Evolutionary conservation across 1,284 basidiomycete species (phyloP).

Genomic region (Leccinum huronense): DNA sequence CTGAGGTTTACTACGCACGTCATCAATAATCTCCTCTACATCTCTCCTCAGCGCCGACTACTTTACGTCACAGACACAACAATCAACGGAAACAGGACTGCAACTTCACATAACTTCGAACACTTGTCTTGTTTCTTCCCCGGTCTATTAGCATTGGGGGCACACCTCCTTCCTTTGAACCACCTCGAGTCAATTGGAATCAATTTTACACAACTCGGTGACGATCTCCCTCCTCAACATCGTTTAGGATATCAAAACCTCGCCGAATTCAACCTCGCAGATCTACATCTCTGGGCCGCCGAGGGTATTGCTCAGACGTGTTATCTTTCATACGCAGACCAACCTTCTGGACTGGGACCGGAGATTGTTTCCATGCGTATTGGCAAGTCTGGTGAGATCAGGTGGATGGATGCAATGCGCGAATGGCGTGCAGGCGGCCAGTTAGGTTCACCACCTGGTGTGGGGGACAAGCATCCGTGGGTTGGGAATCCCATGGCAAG

Average conservation of each 20-base stretch:
- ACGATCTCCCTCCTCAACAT: conserved; percentile 38
- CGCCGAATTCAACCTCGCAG: conserved; percentile 44
- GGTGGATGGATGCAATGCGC: conserved; percentile 55
- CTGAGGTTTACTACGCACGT: conserved; percentile 59
- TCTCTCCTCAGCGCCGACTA: conserved; percentile 62
- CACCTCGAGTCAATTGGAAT: conserved; percentile 46
- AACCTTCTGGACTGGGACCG: conserved; percentile 58
- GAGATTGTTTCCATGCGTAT: conserved; percentile 52
- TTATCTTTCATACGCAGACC: conserved; percentile 64
- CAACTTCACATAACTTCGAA: conserved; percentile 58
- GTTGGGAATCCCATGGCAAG: conserved; percentile 25
- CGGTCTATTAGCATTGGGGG: conserved; percentile 73
- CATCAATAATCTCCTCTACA: conserved; percentile 61
- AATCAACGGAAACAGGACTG: conserved; percentile 29
- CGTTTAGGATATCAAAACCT: conserved; percentile 39
- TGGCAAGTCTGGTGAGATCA: conserved; percentile 31
- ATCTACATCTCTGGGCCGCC: conserved; percentile 65
- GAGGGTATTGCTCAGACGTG: conserved; percentile 68
- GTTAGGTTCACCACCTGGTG: conserved; percentile 52
- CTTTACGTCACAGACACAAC: conserved; percentile 67
- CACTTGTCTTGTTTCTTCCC: conserved; percentile 80
- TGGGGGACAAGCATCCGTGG: conserved; percentile 40
- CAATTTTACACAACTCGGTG: conserved; percentile 40
- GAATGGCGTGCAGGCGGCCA: conserved; percentile 48
- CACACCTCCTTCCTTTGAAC: conserved; percentile 56